These are phyloP conservation scores for Colletotrichum musae DNA, from an alignment of 2,329 filamentous ascomycete genomes.

Conservation along the genomic window DNA sequence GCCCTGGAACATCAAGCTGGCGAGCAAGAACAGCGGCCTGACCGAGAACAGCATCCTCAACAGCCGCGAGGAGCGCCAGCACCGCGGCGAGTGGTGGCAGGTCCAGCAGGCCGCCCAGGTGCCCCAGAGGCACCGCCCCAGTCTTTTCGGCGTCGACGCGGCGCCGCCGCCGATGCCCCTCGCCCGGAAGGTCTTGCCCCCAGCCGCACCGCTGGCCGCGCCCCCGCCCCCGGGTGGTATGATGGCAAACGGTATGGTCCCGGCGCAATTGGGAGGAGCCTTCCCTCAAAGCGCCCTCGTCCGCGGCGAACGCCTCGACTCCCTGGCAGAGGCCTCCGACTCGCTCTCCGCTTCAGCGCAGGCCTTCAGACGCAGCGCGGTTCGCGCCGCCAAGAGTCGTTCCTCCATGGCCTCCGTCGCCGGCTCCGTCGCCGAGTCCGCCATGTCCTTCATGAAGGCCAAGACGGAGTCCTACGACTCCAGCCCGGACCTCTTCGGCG, in stretches of 20 bases:
- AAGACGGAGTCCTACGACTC: not conserved
- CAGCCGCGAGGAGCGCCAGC: constrained; percentile 56
- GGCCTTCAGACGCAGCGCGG: no score
- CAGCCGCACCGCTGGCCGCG: not conserved
- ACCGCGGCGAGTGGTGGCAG: constrained; percentile 51
- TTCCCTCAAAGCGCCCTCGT: no score
- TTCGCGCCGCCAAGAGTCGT: no score
- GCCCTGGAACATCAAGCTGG: constrained; percentile 70
- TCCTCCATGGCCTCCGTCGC: not conserved
- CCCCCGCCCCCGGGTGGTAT: not conserved
- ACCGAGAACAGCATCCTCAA: constrained; percentile 49
- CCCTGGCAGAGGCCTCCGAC: no score
- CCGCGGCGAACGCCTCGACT: no score
- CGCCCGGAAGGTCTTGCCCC: no score
- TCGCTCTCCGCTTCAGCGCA: no score
- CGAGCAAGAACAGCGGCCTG: constrained; percentile 44
- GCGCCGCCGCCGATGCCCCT: not conserved
- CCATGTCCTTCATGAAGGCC: not conserved
- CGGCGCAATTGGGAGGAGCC: no score
- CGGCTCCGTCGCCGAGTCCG: not conserved
- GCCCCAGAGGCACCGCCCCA: constrained; percentile 46
- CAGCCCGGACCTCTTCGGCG: not conserved
- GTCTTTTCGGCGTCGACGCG: constrained; percentile 26
- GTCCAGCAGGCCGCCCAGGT: constrained; percentile 44
- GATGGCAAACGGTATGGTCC: no score